Percentiles rank a stretch among this genome's conserved stretches.
These are phyloP conservation scores for Heritiera littoralis DNA, from an alignment of 345 rosid genomes.

Conservation along the genomic window DNA sequence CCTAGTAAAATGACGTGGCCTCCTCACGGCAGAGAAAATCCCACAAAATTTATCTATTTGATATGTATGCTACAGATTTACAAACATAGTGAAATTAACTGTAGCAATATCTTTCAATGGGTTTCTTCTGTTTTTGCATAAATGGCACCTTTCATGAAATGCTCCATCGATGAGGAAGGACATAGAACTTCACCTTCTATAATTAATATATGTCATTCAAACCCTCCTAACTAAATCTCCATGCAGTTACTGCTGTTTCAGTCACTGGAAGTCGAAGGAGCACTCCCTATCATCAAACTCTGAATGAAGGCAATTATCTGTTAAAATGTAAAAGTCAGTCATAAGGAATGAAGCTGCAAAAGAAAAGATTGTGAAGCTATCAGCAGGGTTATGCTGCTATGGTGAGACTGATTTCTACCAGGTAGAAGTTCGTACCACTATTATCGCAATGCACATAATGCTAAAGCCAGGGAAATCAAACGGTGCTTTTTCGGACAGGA, in stretches of 20 bases:
- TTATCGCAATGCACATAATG: constrained; percentile 58
- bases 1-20: too few species aligned
- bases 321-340: background rate
- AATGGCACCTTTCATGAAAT: background rate
- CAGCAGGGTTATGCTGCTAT: background rate
- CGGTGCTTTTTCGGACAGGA: constrained; percentile 76
- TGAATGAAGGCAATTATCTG: constrained; percentile 79
- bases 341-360: background rate
- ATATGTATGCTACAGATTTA: background rate
- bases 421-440: constrained; percentile 43
- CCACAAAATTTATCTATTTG: too few species aligned
- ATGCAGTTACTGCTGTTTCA: constrained; percentile 13
- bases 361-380: background rate
- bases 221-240: constrained; percentile 25
- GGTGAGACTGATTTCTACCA: background rate
- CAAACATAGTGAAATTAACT: background rate
- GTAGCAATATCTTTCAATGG: background rate
- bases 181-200: background rate
- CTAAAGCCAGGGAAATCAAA: constrained; percentile 90
- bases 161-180: background rate
- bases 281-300: constrained; percentile 55
- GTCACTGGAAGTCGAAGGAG: constrained; percentile 28
- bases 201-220: background rate
- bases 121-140: background rate
- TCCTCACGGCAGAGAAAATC: too few species aligned